Evolutionary conservation across 805 yeast species (phyloP), one percentile per base, ranked within the genome.

Genomic region (Kazachstania africana): DNA sequence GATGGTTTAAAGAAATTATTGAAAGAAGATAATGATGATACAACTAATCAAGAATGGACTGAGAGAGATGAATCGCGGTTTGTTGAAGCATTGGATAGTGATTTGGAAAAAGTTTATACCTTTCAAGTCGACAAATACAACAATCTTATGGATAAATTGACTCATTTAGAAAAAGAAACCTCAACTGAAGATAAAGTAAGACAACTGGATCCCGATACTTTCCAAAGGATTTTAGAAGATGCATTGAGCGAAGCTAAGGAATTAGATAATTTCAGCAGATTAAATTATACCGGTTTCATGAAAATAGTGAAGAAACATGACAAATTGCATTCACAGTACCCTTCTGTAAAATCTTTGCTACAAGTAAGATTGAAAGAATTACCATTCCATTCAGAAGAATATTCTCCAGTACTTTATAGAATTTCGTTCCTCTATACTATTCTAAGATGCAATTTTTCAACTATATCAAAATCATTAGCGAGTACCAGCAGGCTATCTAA

Each of bases 261-360:
- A 48, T 64, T 91, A 44, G 95, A 87, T 54, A 82, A 75, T 51
- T 91, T 91, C 60, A 78, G 93, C 26, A 70, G 98, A 48, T 59
- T 88, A 44, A 91, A 91, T 59, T 91, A 78, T 62, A 88, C 98
- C 10, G 98, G 96, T 1, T 88, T 91, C 60, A 70, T 76, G 47
- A 91, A 91, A 54, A 83, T 91, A 44, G 96, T 87, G 42, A 87
- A 88, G 62, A 88, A 88, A 60, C 98, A 91, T 52, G 97, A 91
- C 60, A 73, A 95, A 32, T 57, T 88, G 41, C 96, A 87, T 57
- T 70, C 85, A 20, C 68, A 73, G 41, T 91, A 79, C 57, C 60
- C 57, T 12, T 78, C 91, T n/a, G 96, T 88, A 16, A 78, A 75
- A 53, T 94, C 97, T 0, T 61, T 91, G 45, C 63, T 91, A 45